phyloP scores from a whole-genome alignment of 2,329 filamentous ascomycete genomes.

The Fusarium sp. region DNA sequence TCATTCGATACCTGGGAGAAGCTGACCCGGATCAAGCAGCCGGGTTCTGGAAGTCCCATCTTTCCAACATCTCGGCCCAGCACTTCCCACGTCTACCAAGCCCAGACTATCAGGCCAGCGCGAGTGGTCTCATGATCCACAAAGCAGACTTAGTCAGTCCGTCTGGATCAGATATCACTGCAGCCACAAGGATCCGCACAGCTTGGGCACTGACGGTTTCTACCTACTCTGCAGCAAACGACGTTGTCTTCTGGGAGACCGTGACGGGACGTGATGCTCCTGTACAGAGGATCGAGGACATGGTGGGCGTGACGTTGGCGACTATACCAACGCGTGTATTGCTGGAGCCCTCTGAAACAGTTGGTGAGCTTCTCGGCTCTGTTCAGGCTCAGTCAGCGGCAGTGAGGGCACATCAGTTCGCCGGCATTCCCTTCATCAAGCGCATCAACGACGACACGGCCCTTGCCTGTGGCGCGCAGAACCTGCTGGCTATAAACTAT shows the following conservation, averaged over 20 bases:
- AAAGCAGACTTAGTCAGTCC: neutral
- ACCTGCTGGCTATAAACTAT: constrained; percentile 39
- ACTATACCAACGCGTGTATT: constrained; percentile 33
- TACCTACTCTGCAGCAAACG: constrained; percentile 27
- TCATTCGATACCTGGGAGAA: constrained; percentile 26
- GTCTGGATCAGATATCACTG: constrained; percentile 29
- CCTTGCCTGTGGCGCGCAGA: constrained; percentile 36
- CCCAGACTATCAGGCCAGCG: constrained; percentile 27
- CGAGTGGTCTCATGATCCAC: constrained; percentile 34
- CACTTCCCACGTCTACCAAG: constrained; percentile 39
- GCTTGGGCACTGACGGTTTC: constrained; percentile 41
- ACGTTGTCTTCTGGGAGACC: constrained; percentile 43
- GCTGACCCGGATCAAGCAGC: constrained; percentile 3
- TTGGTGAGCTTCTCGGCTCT: constrained; percentile 12
- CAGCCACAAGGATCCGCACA: constrained; percentile 34
- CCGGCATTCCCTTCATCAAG: constrained; percentile 38
- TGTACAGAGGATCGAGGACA: constrained; percentile 32
- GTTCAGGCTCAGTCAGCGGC: constrained; percentile 30
- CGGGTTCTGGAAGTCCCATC: constrained; percentile 33
- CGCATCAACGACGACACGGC: constrained; percentile 23
- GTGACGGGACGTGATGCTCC: constrained; percentile 40
- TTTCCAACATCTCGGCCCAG: constrained; percentile 26
- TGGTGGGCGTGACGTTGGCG: constrained; percentile 33
- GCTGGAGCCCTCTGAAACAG: neutral
- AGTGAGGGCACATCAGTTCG: constrained; percentile 24